These are phyloP conservation scores for Penicillium malachiteum DNA, from an alignment of 495 filamentous ascomycete genomes.

Conservation along the genomic window DNA sequence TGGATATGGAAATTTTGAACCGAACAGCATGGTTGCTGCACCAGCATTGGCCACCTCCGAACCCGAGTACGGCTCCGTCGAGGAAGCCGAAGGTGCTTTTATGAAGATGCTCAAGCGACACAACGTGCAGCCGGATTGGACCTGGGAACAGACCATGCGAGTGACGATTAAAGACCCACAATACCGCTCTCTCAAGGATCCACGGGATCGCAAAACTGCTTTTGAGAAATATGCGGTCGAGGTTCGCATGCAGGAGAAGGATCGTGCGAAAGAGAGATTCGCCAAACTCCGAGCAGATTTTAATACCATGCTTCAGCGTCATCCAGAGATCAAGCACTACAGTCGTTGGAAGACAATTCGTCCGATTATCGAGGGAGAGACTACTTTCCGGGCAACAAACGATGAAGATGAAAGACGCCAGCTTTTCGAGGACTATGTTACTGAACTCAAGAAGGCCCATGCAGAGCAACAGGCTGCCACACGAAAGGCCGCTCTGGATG, in stretches of 20 bases:
- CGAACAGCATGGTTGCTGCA: conserved; percentile 58
- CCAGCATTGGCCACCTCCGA: conserved; percentile 66
- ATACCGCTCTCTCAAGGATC: conserved; percentile 91
- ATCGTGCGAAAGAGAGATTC: conserved; percentile 90
- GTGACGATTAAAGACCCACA: conserved; percentile 90
- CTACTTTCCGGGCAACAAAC: conserved; percentile 87
- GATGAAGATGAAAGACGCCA: conserved; percentile 86
- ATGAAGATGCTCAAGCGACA: conserved; percentile 83
- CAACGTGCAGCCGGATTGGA: conserved; percentile 85
- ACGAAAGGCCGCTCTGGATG: conserved; percentile 81
- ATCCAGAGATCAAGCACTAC: conserved; percentile 97
- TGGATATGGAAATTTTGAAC: conserved; percentile 55
- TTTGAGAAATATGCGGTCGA: conserved; percentile 96
- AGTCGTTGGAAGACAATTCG: conserved; percentile 96
- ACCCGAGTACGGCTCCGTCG: conserved; percentile 78
- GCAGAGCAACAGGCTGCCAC: conserved; percentile 68
- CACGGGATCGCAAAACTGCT: conserved; percentile 83
- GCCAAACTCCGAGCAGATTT: conserved; percentile 93
- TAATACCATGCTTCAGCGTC: conserved; percentile 90
- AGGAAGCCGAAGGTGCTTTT: conserved; percentile 94
- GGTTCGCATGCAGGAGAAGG: conserved; percentile 88
- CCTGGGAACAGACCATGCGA: conserved; percentile 88
- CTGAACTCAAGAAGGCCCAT: conserved; percentile 76
- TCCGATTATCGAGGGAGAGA: conserved; percentile 92
- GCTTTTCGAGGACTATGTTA: conserved; percentile 91